These are phyloP conservation scores for Retiboletus fuscus DNA, from an alignment of 1,284 basidiomycete genomes.

Conservation along the genomic window DNA sequence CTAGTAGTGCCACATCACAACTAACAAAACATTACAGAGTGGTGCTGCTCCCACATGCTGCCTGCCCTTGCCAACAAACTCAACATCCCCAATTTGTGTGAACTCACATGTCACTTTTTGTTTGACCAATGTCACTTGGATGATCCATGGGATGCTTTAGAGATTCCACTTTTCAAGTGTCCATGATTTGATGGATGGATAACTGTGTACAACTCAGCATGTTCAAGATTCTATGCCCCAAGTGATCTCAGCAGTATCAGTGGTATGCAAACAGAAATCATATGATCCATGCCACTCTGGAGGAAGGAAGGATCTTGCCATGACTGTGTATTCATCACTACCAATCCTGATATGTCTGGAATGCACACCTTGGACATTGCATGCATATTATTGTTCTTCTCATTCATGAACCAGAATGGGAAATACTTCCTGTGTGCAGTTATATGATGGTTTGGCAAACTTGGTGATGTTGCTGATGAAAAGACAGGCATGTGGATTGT, in stretches of 20 bases:
- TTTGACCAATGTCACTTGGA: conserved; percentile 17
- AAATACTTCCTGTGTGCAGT: no score
- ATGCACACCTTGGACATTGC: no score
- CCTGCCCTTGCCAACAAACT: conserved; percentile 9
- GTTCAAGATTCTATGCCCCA: conserved; percentile 14
- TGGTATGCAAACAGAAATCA: conserved; percentile 17
- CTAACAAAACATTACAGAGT: no score
- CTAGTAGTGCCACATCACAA: no score
- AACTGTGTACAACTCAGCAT: conserved; percentile 18
- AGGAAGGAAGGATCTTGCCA: background rate
- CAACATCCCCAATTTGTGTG: conserved; percentile 1
- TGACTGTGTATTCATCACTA: background rate
- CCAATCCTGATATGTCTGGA: background rate
- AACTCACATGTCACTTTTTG: conserved; percentile 11
- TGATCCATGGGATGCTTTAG: background rate
- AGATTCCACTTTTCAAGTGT: conserved; percentile 17
- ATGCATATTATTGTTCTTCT: no score
- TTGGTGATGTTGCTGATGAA: no score
- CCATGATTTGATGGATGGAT: conserved; percentile 17
- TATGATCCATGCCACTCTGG: background rate
- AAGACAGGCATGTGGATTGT: no score
- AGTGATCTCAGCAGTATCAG: conserved; percentile 22
- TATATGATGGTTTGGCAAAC: no score
- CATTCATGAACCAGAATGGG: no score
- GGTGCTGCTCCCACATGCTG: background rate